Conservation (phyloP, 345 rosid genomes). For the Dimocarpus longan region DNA sequence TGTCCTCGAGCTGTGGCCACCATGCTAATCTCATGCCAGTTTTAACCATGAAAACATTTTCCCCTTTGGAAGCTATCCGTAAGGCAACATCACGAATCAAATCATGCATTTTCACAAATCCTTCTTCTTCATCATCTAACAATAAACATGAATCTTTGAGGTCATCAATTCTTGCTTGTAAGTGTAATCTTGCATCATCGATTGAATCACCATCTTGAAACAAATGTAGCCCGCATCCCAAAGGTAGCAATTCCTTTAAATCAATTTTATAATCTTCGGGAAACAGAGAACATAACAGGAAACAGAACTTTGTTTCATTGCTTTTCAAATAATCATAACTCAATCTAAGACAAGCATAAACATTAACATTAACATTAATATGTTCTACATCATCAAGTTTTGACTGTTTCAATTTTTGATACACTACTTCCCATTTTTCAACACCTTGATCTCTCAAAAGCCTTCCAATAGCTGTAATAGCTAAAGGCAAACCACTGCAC, state of each 20-base stretch:
- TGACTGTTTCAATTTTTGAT: constrained; percentile 9
- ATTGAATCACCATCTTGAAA: neutral
- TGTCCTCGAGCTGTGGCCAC: constrained; percentile 7
- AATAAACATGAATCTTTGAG: constrained; percentile 15
- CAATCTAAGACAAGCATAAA: neutral
- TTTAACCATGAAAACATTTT: neutral
- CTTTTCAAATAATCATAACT: neutral
- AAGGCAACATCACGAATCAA: neutral
- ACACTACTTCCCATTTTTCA: neutral
- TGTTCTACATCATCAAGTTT: neutral
- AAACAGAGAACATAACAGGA: constrained; percentile 17
- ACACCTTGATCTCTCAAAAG: neutral
- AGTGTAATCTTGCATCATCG: neutral
- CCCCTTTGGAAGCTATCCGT: neutral
- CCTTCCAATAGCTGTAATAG: neutral
- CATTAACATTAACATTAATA: neutral
- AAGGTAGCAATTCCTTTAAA: neutral
- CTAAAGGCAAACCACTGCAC: constrained; percentile 9
- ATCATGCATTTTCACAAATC: constrained; percentile 14
- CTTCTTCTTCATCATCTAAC: neutral
- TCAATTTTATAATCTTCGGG: constrained; percentile 15
- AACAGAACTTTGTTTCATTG: neutral
- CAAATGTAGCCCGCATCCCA: neutral
- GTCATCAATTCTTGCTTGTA: neutral
- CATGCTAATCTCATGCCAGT: neutral